phyloP scores from a whole-genome alignment of 2,329 filamentous ascomycete species.

The Penicillium occitanis region DNA sequence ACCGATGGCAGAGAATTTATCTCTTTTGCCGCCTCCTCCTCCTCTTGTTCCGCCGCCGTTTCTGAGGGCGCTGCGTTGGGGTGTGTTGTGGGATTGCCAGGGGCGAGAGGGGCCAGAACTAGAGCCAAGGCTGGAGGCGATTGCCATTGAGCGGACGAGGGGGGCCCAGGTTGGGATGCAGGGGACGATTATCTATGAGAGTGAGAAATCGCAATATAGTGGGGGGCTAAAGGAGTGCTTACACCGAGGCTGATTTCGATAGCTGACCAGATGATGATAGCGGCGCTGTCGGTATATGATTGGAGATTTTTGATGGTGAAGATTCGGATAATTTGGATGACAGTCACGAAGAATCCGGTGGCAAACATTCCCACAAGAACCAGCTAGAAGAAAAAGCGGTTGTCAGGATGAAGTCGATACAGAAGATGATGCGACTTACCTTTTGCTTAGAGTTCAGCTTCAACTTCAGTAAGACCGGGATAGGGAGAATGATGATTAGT shows the following conservation, averaged over 20 bases:
- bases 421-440: neutral
- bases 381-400: conserved; percentile 28
- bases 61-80: neutral
- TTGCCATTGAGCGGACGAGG: conserved; percentile 33
- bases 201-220: neutral
- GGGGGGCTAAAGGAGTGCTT: neutral
- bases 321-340: conserved; percentile 55
- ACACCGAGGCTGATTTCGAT: conserved; percentile 49
- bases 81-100: neutral
- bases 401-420: neutral
- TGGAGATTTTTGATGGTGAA: conserved; percentile 48
- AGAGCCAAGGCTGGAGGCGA: conserved; percentile 6
- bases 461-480: neutral
- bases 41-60: neutral
- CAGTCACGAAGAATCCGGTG: conserved; percentile 53
- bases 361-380: conserved; percentile 48
- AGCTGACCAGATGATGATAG: conserved; percentile 48
- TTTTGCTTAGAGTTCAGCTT: neutral
- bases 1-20: neutral
- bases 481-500: conserved; percentile 6
- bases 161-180: conserved; percentile 49
- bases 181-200: conserved; percentile 37
- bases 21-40: neutral
- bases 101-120: neutral
- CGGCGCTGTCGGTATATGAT: conserved; percentile 48